Evolutionary conservation across 495 filamentous ascomycete genomes (phyloP).

Genomic region (Penicillium longicatenatum): DNA sequence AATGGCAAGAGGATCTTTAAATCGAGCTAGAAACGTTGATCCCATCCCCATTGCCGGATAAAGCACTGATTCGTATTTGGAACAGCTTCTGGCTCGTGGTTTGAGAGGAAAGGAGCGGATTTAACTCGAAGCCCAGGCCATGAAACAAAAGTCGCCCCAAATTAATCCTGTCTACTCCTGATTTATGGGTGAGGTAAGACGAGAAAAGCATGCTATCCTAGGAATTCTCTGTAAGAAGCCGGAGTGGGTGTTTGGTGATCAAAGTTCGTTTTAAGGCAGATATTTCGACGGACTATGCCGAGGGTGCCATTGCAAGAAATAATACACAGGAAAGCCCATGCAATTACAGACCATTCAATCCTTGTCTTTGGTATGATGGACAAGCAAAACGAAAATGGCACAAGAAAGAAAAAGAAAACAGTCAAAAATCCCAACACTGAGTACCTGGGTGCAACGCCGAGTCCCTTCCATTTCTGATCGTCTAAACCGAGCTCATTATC

Average conservation of each 20-base stretch:
- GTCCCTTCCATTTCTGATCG: constrained; percentile 34
- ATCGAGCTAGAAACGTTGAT: no score
- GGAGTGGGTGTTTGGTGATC: neutral
- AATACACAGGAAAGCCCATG: neutral
- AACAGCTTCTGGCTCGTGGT: neutral
- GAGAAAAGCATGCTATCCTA: neutral
- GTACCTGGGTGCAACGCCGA: constrained; percentile 37
- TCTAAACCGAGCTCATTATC: constrained; percentile 35
- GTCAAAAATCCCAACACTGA: constrained; percentile 19
- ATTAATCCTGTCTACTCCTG: neutral
- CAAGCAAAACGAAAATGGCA: constrained; percentile 10
- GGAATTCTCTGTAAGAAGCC: neutral
- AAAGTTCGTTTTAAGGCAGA: neutral
- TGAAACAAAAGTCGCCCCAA: neutral
- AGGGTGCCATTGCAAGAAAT: neutral
- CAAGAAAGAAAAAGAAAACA: constrained; percentile 10
- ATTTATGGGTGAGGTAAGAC: neutral
- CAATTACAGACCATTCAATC: constrained; percentile 9
- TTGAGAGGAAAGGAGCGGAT: neutral
- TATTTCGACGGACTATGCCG: neutral
- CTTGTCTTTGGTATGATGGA: constrained; percentile 7
- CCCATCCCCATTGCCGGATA: no score
- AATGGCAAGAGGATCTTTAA: no score
- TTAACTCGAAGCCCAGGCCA: neutral
- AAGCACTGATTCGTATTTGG: no score